phyloP scores from a whole-genome alignment of 2,329 filamentous ascomycete species.

The Nothomitra cinnamomea region DNA sequence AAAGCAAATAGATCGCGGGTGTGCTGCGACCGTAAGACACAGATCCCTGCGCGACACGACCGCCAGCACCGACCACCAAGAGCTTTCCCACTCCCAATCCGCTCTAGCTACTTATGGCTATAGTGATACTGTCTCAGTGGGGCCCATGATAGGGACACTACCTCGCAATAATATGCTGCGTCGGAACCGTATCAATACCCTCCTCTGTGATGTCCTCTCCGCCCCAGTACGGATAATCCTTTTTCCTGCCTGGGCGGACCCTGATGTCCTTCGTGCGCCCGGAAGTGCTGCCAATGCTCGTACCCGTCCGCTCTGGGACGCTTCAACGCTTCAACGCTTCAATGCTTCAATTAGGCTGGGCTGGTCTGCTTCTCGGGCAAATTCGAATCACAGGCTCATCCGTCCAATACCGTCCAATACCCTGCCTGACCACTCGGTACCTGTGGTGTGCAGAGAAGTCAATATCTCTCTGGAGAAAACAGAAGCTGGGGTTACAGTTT shows the following conservation, averaged over 20 bases:
- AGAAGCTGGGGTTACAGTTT: neutral
- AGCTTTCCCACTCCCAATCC: too few species aligned
- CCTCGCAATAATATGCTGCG: too few species aligned
- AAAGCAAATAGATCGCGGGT: too few species aligned
- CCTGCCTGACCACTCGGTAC: neutral
- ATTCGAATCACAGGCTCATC: neutral
- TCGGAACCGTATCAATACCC: too few species aligned
- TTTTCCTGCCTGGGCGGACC: neutral
- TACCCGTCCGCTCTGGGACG: slow-evolving; percentile 2
- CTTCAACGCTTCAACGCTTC: slow-evolving; percentile 1
- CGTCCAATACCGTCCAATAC: neutral
- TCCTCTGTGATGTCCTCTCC: neutral
- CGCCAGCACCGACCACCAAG: too few species aligned
- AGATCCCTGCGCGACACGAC: too few species aligned
- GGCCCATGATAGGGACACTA: too few species aligned
- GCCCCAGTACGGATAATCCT: neutral
- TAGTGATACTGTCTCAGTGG: too few species aligned
- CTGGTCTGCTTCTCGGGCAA: neutral
- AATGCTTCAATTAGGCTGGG: neutral
- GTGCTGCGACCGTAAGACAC: too few species aligned
- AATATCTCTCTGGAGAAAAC: neutral
- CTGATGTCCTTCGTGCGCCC: neutral
- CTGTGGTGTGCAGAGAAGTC: neutral
- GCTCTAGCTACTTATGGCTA: too few species aligned
- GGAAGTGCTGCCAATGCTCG: neutral